These are phyloP conservation scores for Paramecium caudatum DNA, from an alignment of 73 alveolate genomes.

Conservation along the genomic window DNA sequence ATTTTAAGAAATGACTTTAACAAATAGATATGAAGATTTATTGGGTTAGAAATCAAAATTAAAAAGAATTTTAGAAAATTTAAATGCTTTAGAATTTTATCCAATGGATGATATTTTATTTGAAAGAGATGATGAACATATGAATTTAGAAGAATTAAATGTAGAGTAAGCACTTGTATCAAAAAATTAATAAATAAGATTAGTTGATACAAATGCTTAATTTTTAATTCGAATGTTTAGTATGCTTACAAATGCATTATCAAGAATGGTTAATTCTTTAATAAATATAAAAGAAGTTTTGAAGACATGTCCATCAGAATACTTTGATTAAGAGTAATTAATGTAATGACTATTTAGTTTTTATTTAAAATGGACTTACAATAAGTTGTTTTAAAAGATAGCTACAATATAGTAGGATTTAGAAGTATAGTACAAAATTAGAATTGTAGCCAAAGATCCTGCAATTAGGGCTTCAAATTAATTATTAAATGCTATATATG, in stretches of 20 bases:
- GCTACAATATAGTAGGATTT: neutral
- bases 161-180: neutral
- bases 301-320: constrained; percentile 58
- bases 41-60: constrained; percentile 48
- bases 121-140: constrained; percentile 28
- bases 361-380: constrained; percentile 68
- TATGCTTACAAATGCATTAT: constrained; percentile 35
- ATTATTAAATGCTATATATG: constrained; percentile 63
- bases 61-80: constrained; percentile 4
- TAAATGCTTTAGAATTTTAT: constrained; percentile 14
- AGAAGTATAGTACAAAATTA: constrained; percentile 8
- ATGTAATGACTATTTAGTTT: neutral
- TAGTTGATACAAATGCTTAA: neutral
- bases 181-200: constrained; percentile 12
- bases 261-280: constrained; percentile 35
- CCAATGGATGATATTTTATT: constrained; percentile 8
- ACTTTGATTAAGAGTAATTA: constrained; percentile 49
- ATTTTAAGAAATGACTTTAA: constrained; percentile 30
- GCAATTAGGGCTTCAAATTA: constrained; percentile 9
- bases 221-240: constrained; percentile 40
- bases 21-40: constrained; percentile 61
- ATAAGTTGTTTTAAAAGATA: constrained; percentile 35
- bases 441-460: constrained; percentile 47
- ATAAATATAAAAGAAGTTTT: constrained; percentile 41
- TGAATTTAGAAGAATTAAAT: constrained; percentile 35